Conservation (phyloP, 177 flowering plant species). For the Vitis hybrid region DNA sequence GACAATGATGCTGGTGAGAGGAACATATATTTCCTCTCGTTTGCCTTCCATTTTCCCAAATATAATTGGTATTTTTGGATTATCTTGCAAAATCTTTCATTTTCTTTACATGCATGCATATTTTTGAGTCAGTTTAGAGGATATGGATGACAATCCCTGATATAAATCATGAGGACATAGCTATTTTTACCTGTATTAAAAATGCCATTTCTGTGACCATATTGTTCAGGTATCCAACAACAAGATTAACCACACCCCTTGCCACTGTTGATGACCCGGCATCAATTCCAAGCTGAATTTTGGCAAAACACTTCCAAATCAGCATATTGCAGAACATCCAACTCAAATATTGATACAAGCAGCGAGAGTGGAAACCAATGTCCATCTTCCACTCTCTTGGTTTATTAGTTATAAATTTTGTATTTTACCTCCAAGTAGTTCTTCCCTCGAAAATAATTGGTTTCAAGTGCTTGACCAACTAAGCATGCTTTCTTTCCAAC, state of each 20-base stretch:
- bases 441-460: slow-evolving; percentile 66
- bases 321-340: background rate
- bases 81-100: no score
- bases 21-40: no score
- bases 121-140: background rate
- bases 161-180: background rate
- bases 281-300: slow-evolving; percentile 65
- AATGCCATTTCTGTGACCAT: slow-evolving; percentile 65
- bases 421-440: slow-evolving; percentile 86
- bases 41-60: background rate
- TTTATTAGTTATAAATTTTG: no score
- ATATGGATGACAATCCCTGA: background rate
- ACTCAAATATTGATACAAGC: background rate
- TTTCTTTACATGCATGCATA: background rate
- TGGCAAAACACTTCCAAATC: background rate
- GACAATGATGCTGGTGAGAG: no score
- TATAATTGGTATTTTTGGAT: no score
- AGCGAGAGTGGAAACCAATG: background rate
- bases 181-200: slow-evolving; percentile 47
- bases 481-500: slow-evolving; percentile 92
- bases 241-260: slow-evolving; percentile 87
- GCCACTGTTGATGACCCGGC: slow-evolving; percentile 94
- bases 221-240: slow-evolving; percentile 61
- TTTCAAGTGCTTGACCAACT: slow-evolving; percentile 82
- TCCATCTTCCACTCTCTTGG: no score